Evolutionary conservation across 2,329 filamentous ascomycete species (phyloP), one percentile per base, ranked within the genome.

Genomic region (Kalaharituber pfeilii): DNA sequence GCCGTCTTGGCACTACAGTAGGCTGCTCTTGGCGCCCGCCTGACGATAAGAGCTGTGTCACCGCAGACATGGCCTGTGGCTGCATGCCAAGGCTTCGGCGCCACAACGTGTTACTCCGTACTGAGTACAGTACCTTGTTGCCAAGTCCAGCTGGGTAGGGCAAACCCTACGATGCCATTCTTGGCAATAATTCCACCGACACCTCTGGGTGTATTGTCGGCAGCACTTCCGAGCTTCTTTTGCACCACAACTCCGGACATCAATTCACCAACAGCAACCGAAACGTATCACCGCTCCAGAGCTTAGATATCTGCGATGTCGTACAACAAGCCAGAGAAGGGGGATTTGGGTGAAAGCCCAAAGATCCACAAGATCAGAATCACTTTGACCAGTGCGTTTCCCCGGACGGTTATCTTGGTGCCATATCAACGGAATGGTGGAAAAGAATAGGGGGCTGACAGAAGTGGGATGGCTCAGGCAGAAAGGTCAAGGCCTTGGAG

Each of bases 341-440:
- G 55, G 53, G 59, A 61, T 53, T 61, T 61, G 56, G 59, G 59
- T 54, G 59, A 61, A 52, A 58, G 59, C 5, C 59, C 59, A 55
- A 93, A 94, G 82, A 83, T 84, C 77, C 86, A 94, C 82, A 87
- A 88, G 77, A 94, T 94, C 80, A 86, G 89, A 72, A 95, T 96
- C 80, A 96, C 89, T 73, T 79, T 95, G 68, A 91, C 88, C 72
- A 85, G n/a, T n/a, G n/a, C n/a, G n/a, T n/a, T n/a, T n/a, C n/a
- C n/a, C n/a, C n/a, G n/a, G n/a, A n/a, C n/a, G n/a, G n/a, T n/a
- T n/a, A n/a, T n/a, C n/a, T n/a, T n/a, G n/a, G n/a, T n/a, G n/a
- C n/a, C n/a, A n/a, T n/a, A n/a, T n/a, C n/a, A n/a, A n/a, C n/a
- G n/a, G n/a, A n/a, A n/a, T n/a, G n/a, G n/a, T n/a, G n/a, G n/a